These are phyloP conservation scores for Sindora glabra DNA, from an alignment of 306 rosid genomes.

Conservation along the genomic window DNA sequence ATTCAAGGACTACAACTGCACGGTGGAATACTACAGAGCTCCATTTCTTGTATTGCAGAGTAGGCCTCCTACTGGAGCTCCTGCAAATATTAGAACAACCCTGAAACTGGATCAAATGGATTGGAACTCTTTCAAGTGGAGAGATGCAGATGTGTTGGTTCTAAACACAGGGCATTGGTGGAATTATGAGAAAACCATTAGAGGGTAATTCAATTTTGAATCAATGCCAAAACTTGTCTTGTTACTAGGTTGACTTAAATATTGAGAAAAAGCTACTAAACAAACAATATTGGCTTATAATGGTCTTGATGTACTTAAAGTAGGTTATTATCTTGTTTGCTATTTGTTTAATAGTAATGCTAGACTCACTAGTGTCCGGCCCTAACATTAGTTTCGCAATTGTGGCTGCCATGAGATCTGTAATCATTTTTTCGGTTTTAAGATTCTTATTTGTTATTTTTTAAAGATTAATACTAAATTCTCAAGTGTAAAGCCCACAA, in stretches of 20 bases:
- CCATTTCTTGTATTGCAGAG: constrained; percentile 79
- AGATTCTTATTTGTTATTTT: no score
- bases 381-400: no score
- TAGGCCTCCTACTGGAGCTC: constrained; percentile 48
- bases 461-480: no score
- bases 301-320: no score
- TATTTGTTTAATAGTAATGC: no score
- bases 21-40: constrained; percentile 77
- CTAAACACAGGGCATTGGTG: constrained; percentile 95
- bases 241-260: not conserved
- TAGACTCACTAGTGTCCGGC: no score
- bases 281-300: no score
- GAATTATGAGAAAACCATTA: constrained; percentile 71
- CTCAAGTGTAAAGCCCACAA: no score
- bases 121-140: constrained; percentile 72
- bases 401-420: no score
- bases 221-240: not conserved
- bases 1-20: constrained; percentile 69
- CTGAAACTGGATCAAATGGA: constrained; percentile 79
- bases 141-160: constrained; percentile 63
- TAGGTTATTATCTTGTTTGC: no score
- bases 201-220: constrained; percentile 46
- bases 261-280: no score
- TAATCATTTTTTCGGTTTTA: no score
- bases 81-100: constrained; percentile 36